Base-by-base conservation (phyloP, 345 rosid species). In the Conringia planisiliqua region DNA sequence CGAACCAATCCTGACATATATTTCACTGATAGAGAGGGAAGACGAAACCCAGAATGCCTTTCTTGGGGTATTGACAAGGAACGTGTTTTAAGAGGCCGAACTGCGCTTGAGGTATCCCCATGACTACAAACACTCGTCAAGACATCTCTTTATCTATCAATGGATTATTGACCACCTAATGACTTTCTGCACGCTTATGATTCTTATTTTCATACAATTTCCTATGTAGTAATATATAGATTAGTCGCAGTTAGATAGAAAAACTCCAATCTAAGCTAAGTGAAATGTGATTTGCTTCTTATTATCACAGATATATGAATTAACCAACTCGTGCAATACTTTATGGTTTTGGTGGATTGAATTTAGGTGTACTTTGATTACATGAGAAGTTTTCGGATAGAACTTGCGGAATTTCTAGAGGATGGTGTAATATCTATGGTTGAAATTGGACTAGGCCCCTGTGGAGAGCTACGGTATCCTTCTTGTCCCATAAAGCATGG, bases 31-130 rank as follows among this genome's bases (percentile, higher is more conserved):
- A 89, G 89, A 86, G 99, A 92, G 73, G 98, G 97, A 70, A 92
- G 99, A 79, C 87, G 88, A 66, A 92, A 96, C 77, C 89, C 94
- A 17, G 99, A 96, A 82, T 96, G 97, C 74, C 99, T 96, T 47
- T 88, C 99, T 36, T 95, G 97, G 97, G 99, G 98, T 62, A 80
- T 92, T 68, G 97, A 96, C 80, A 92, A 83, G 84, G 99, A 96
- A 75, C 88, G 99, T 55, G 88, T 87, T 56, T 81, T 96, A 80
- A 88, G 85, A 81, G 97, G 98, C 60, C 85, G 98, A 48, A 96
- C 98, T 85, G 99, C 97, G 58, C 58, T 89, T 30, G 99, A 96
- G 98, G 98, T 92, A 93, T 71, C 57, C 39, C 20, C 29, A 62
- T 77, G 60, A 56, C 35, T 29, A 59, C 32, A 50, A 63, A 20